Base-by-base conservation (phyloP, 2,329 filamentous ascomycete species). In the Microsporum canis region DNA sequence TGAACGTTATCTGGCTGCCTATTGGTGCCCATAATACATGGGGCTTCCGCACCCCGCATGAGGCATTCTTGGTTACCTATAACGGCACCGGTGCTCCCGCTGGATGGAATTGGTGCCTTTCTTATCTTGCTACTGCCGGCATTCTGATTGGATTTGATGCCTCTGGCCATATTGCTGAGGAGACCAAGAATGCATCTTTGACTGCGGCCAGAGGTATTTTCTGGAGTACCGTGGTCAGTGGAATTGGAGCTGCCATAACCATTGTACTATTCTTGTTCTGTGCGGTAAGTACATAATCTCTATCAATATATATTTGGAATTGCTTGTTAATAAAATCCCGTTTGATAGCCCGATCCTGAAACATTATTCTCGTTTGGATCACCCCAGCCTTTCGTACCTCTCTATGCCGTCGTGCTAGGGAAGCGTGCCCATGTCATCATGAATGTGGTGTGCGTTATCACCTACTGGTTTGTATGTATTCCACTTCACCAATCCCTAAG, bases 81-180 rank as follows among this genome's bases (percentile, higher is more conserved):
- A 85, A 85, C 61, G 79, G 78, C 1, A 81, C 79, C 8, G 79
- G 79, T 8, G 79, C 79, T 0, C 80, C 82, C 0, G 73, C 77
- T 1, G 82, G 78, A 2, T 84, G 82, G 82, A 84, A 85, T 67
- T 84, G 82, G 82, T 84, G 82, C 71, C 75, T 85, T 2, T 83
- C 80, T 3, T 85, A 82, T 68, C 78, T 83, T 31, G 82, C 82
- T 1, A 84, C 82, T 1, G 82, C 82, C 5, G 82, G 82, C 45
- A 79, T 84, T 45, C 67, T 85, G 60, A 83, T 85, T 58, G 82
- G 82, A 1, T 84, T 83, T 60, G 82, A 85, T 68, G 82, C 82
- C 0, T 82, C 80, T 0, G 82, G 82, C 1, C 82, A 84, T 64
- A 80, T 85, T 33, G 81, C 81, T 0, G 82, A 85, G 65, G 82